phyloP scores from a whole-genome alignment of 768 basidiomycete species.

The Amanita muscaria region DNA sequence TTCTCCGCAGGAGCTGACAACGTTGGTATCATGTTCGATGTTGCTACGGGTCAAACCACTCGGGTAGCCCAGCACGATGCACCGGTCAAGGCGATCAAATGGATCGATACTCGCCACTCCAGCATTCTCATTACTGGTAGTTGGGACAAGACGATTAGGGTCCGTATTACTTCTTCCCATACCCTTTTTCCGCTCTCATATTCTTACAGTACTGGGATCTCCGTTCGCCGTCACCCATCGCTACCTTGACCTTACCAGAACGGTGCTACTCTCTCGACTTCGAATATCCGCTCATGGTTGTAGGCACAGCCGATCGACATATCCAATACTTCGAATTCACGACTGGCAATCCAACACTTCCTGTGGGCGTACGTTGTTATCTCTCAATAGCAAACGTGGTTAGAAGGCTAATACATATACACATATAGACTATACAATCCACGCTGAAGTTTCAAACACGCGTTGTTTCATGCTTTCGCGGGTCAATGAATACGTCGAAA shows the following conservation, averaged over 20 bases:
- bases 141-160: constrained; percentile 97
- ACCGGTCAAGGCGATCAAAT: constrained; percentile 74
- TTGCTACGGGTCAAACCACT: constrained; percentile 66
- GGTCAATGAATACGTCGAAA: constrained; percentile 47
- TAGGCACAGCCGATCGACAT: constrained; percentile 88
- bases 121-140: constrained; percentile 86
- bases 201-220: constrained; percentile 82
- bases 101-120: constrained; percentile 66
- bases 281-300: constrained; percentile 76
- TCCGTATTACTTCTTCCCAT: constrained; percentile 23
- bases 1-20: constrained; percentile 94
- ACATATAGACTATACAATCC: constrained; percentile 59
- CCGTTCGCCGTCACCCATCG: constrained; percentile 64
- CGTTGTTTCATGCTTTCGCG: constrained; percentile 76
- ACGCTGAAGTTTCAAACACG: constrained; percentile 93
- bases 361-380: constrained; percentile 64
- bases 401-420: not conserved
- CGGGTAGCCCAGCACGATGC: constrained; percentile 91
- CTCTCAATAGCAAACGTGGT: too few species aligned
- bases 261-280: constrained; percentile 85
- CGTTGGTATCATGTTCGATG: constrained; percentile 87
- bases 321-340: constrained; percentile 87
- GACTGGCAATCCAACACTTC: constrained; percentile 63
- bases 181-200: not conserved
- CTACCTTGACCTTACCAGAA: constrained; percentile 73